Evolutionary conservation across 2,329 filamentous ascomycete genomes (phyloP).

Genomic region (Xylaria digitata): DNA sequence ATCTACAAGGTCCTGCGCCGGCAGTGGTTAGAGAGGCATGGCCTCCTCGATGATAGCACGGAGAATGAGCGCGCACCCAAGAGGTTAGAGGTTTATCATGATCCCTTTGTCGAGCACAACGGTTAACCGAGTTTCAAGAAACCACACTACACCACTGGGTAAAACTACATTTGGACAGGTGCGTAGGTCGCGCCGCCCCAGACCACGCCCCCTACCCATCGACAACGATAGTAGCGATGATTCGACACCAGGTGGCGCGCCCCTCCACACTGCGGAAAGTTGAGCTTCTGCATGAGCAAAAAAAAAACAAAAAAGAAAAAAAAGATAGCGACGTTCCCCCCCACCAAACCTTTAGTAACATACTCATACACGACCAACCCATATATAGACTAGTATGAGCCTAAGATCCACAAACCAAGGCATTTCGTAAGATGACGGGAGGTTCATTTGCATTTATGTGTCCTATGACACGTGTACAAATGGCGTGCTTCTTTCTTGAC

Average conservation of each 20-base stretch:
- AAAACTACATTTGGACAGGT: conserved; percentile 27
- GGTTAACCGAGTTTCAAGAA: conserved; percentile 41
- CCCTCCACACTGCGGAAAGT: conserved; percentile 16
- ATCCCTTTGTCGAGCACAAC: conserved; percentile 55
- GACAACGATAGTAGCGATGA: conserved; percentile 40
- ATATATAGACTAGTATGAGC: conserved; percentile 3
- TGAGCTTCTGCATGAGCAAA: conserved; percentile 6
- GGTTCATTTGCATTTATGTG: conserved; percentile 19
- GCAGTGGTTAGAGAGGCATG: conserved; percentile 75
- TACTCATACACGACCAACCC: conserved; percentile 9
- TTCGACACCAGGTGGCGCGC: conserved; percentile 34
- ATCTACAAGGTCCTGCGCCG: conserved; percentile 88
- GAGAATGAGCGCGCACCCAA: conserved; percentile 60
- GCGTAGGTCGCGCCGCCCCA: conserved; percentile 26
- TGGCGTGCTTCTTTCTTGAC: conserved; percentile 18
- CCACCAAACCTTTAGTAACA: background rate
- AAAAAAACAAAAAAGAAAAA: background rate
- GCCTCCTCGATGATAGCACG: conserved; percentile 49
- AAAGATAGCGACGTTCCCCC: background rate
- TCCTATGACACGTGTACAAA: conserved; percentile 14
- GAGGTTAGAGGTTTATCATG: conserved; percentile 60
- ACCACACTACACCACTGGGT: conserved; percentile 12
- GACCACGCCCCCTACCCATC: conserved; percentile 17
- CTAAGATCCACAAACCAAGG: conserved; percentile 7
- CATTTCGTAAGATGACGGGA: conserved; percentile 5